Percentiles rank a stretch among this genome's conserved stretches.
phyloP scores from a whole-genome alignment of 106 monocot genomes.

The Narthecium ossifragum region DNA sequence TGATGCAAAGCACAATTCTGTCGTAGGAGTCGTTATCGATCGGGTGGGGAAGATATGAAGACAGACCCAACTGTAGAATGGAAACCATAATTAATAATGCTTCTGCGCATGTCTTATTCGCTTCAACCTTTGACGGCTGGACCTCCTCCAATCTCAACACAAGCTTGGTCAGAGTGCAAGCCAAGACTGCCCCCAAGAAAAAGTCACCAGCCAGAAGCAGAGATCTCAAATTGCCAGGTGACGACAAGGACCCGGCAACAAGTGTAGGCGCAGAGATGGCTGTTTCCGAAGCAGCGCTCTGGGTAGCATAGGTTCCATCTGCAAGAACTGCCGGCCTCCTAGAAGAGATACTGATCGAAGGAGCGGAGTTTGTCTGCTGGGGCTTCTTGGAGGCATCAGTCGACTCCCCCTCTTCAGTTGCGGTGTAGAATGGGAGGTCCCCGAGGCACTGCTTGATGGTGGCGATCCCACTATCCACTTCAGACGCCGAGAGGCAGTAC shows the following conservation, averaged over 20 bases:
- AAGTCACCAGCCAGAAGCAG: constrained; percentile 77
- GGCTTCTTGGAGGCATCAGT: constrained; percentile 33
- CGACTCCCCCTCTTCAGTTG: constrained; percentile 41
- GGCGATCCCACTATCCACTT: constrained; percentile 70
- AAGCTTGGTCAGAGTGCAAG: constrained; percentile 79
- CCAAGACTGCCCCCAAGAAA: constrained; percentile 72
- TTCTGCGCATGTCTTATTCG: constrained; percentile 41
- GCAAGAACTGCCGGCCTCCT: constrained; percentile 77
- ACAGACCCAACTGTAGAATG: constrained; percentile 81
- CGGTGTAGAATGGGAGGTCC: constrained; percentile 80
- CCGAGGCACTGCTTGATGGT: constrained; percentile 93
- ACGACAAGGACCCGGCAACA: constrained; percentile 43
- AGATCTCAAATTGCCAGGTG: constrained; percentile 68
- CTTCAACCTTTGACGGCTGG: constrained; percentile 60
- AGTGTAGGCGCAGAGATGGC: constrained; percentile 42
- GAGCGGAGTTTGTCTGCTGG: constrained; percentile 34
- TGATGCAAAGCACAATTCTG: constrained; percentile 75
- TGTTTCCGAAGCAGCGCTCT: constrained; percentile 82
- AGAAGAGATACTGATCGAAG: constrained; percentile 59
- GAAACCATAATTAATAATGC: constrained; percentile 71
- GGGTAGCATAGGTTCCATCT: constrained; percentile 96
- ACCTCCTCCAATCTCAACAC: constrained; percentile 83
- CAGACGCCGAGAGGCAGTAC: constrained; percentile 79
- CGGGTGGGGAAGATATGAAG: constrained; percentile 57
- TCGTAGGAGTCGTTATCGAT: constrained; percentile 90